A percentile compares a stretch with the other conserved stretches of the same genome.
Evolutionary conservation across 139 green algal genomes (phyloP).

Genomic region (Volvox africanus): DNA sequence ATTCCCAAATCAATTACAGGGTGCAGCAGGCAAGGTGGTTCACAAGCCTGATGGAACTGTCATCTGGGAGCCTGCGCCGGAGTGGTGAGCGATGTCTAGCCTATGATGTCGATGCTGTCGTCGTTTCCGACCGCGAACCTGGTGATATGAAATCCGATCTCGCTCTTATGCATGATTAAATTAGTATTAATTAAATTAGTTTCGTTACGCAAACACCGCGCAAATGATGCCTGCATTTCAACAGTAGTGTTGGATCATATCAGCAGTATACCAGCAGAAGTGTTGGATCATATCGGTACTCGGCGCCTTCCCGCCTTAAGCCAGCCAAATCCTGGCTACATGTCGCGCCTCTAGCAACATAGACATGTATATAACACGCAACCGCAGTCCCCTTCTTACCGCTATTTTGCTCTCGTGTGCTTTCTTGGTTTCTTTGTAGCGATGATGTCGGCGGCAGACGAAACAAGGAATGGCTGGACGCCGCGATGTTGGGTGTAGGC

Average conservation of each 20-base stretch:
- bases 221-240: no score
- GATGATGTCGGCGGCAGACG: neutral
- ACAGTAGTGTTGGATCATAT: no score
- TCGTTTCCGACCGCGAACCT: neutral
- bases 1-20: neutral
- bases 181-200: no score
- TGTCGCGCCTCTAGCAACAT: no score
- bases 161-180: neutral
- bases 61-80: slow-evolving; percentile 29
- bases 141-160: neutral
- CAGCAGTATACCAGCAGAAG: no score
- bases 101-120: neutral
- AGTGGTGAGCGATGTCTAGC: neutral
- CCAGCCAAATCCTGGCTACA: no score
- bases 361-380: no score
- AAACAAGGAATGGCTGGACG: neutral
- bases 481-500: neutral
- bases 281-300: no score
- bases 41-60: slow-evolving; percentile 45
- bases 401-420: no score
- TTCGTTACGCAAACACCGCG: no score
- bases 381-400: no score
- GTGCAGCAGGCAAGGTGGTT: slow-evolving; percentile 31
- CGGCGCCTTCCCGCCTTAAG: no score
- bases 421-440: neutral